phyloP scores from a whole-genome alignment of 1,284 basidiomycete species.

The Ceratobasidium sp. region DNA sequence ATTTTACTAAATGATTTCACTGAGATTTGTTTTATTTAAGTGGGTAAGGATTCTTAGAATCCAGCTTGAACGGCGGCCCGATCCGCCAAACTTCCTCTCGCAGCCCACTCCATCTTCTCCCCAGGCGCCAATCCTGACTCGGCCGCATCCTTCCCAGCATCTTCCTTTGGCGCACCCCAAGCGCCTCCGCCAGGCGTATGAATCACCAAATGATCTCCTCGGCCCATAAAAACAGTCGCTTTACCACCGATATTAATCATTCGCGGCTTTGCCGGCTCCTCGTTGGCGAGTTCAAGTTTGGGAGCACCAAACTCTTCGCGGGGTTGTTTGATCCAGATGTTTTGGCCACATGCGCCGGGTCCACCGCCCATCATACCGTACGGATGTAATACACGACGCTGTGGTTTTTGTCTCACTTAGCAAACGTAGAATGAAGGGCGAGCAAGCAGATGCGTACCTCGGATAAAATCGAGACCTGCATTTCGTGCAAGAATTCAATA shows the following conservation, averaged over 20 bases:
- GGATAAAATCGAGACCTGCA: constrained; percentile 89
- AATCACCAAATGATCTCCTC: constrained; percentile 83
- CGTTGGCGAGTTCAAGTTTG: constrained; percentile 41
- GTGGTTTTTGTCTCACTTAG: neutral
- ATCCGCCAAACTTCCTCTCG: constrained; percentile 80
- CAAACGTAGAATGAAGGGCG: neutral
- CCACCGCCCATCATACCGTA: constrained; percentile 92
- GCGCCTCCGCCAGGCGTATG: constrained; percentile 95
- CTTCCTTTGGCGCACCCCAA: constrained; percentile 74
- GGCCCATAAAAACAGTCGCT: constrained; percentile 87
- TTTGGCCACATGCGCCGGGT: constrained; percentile 80
- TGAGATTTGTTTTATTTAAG: too few species aligned
- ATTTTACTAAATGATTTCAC: too few species aligned
- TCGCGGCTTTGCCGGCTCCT: constrained; percentile 59
- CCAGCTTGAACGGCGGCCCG: constrained; percentile 75
- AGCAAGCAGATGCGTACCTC: constrained; percentile 65
- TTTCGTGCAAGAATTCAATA: constrained; percentile 86
- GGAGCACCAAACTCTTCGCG: constrained; percentile 75
- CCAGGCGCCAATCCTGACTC: constrained; percentile 49
- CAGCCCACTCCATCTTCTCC: constrained; percentile 69
- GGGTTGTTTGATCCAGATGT: constrained; percentile 89
- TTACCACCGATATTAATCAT: constrained; percentile 93
- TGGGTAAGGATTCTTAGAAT: constrained; percentile 61
- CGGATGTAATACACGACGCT: constrained; percentile 89
- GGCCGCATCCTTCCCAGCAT: constrained; percentile 50